phyloP scores from a whole-genome alignment of 2,329 filamentous ascomycete species.

The Arthrobotrys sphaeroides region DNA sequence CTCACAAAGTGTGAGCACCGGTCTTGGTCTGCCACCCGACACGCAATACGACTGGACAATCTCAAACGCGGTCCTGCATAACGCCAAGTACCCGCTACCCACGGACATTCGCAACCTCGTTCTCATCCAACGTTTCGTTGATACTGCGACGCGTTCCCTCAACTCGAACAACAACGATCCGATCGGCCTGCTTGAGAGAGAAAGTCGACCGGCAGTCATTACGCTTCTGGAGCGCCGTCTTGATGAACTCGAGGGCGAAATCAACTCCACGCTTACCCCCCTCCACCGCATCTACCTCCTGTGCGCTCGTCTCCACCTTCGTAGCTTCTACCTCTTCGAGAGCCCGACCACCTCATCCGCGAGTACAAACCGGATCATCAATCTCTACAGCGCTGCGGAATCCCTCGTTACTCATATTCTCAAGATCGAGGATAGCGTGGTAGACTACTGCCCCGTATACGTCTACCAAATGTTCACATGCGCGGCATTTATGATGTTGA shows the following conservation, averaged over 20 bases:
- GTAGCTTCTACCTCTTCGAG: slow-evolving; percentile 82
- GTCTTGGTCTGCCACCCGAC: slow-evolving; percentile 82
- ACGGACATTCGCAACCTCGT: slow-evolving; percentile 74
- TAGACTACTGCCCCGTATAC: slow-evolving; percentile 77
- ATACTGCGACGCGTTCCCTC: slow-evolving; percentile 81
- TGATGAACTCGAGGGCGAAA: slow-evolving; percentile 70
- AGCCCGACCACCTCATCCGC: slow-evolving; percentile 77
- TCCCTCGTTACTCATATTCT: slow-evolving; percentile 71
- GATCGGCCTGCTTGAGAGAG: slow-evolving; percentile 73
- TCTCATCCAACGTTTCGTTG: slow-evolving; percentile 77
- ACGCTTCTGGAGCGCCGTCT: slow-evolving; percentile 73
- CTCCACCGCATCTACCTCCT: slow-evolving; percentile 74
- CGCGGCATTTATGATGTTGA: slow-evolving; percentile 78
- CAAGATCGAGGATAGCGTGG: slow-evolving; percentile 69
- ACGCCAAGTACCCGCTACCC: slow-evolving; percentile 69
- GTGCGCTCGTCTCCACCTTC: slow-evolving; percentile 78
- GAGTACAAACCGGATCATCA: slow-evolving; percentile 70
- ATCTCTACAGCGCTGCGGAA: slow-evolving; percentile 76
- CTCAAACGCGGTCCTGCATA: slow-evolving; percentile 70
- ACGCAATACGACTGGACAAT: slow-evolving; percentile 80
- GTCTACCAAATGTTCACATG: slow-evolving; percentile 87
- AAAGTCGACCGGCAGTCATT: slow-evolving; percentile 73
- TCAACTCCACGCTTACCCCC: slow-evolving; percentile 66
- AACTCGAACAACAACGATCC: slow-evolving; percentile 80
- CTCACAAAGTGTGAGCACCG: slow-evolving; percentile 80